Evolutionary conservation across 306 rosid genomes (phyloP), one percentile per base, ranked within the genome.

Genomic region (Abrus precatorius): DNA sequence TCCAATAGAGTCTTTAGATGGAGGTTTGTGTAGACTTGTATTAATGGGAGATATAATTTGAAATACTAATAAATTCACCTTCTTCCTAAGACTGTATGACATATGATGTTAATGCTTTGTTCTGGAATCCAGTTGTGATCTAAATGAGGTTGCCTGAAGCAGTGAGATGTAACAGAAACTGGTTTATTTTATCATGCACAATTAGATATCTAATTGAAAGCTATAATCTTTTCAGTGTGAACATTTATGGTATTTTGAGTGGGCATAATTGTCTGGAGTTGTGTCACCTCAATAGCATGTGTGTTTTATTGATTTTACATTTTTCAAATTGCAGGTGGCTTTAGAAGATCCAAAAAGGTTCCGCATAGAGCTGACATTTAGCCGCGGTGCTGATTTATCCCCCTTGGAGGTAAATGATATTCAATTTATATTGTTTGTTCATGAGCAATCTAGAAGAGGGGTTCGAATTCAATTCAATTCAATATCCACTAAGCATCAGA

Each of bases 301-400:
- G 59, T 78, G 28, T 14, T 55, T 14, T 54, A 68, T 57, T 43
- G 45, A 82, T 57, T 34, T 66, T 34, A 64, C 30, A 80, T 48
- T 57, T 85, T 74, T 74, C 70, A 54, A 83, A 84, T 67, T 86
- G 84, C 93, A 95, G 99, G 95, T 93, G 53, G 85, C 91, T 71
- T 75, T 93, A 71, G 97, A 95, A 88, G 97, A 95, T 84, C 95
- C 99, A 48, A 91, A 91, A 85, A 86, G 89, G 87, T 95, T 87
- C 80, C 97, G 97, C 32, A 78, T 95, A 47, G 99, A 95, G 82
- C 72, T 95, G 89, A 89, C 99, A n/a, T 95, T 95, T 69, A 95
- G 99, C 87, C 95, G 97, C 20, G 99, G 99, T 69, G 97, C 99
- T 65, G 99, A 93, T 85, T 85, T 95, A 60, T 95, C 97, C 45